Conservation (phyloP, 441 rosid species). For the Euphorbia celastroides region DNA sequence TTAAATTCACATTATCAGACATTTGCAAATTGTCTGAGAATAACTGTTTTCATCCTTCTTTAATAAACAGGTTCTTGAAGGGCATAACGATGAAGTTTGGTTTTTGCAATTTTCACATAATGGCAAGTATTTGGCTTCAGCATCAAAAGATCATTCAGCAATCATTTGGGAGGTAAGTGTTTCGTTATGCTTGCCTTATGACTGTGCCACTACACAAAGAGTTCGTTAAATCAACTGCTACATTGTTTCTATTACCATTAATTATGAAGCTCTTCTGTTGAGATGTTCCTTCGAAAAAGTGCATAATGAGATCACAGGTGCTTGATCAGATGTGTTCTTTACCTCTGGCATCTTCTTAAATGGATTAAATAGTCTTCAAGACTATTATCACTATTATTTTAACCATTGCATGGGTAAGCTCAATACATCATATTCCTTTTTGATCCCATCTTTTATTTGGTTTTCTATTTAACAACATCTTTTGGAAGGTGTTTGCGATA, state of each 20-base stretch:
- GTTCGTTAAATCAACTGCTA: not conserved
- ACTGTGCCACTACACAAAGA: not conserved
- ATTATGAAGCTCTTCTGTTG: not conserved
- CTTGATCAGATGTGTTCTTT: not conserved
- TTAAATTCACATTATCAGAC: not conserved
- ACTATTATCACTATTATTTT: not conserved
- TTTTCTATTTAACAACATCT: not conserved
- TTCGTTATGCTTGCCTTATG: not conserved
- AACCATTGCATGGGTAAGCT: not conserved
- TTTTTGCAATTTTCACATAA: constrained; percentile 87
- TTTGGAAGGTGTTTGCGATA: not conserved
- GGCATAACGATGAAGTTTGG: constrained; percentile 90
- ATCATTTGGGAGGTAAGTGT: constrained; percentile 81
- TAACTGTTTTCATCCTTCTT: constrained; percentile 14
- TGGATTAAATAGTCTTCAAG: not conserved
- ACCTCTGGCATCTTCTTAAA: not conserved
- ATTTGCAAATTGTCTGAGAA: not conserved
- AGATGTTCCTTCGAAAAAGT: not conserved
- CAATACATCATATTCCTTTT: not conserved
- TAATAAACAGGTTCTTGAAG: constrained; percentile 66
- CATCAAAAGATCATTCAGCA: constrained; percentile 74
- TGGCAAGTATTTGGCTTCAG: constrained; percentile 87
- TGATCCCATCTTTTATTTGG: not conserved
- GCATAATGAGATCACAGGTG: not conserved
- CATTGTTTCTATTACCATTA: not conserved